Percentiles rank a stretch among this genome's conserved stretches.
phyloP scores from a whole-genome alignment of 371 early-diverging fungal species.

The Mucor ambiguus region DNA sequence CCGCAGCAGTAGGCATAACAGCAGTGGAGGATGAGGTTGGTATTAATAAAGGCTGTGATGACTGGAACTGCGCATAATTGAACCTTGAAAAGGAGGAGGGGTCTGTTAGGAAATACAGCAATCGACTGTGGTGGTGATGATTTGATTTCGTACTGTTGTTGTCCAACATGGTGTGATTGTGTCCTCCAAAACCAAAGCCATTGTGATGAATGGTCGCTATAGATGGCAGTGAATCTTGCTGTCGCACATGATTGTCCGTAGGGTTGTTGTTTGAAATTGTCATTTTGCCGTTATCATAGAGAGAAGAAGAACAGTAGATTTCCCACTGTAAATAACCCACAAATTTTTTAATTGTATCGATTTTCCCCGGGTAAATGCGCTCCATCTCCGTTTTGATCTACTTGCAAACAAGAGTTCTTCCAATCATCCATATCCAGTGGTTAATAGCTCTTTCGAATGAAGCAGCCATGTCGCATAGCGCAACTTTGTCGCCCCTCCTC shows the following conservation, averaged over 20 bases:
- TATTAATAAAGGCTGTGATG: not conserved
- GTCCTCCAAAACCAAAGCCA: not conserved
- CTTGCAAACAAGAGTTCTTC: not conserved
- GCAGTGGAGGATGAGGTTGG: not conserved
- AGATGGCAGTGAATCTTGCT: not conserved
- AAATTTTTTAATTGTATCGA: not conserved
- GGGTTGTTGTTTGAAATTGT: not conserved
- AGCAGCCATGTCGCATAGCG: too few relatives aligned
- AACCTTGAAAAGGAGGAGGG: slow-evolving; percentile 8
- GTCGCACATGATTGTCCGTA: not conserved
- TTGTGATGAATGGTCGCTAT: not conserved
- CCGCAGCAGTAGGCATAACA: not conserved
- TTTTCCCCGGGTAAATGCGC: not conserved
- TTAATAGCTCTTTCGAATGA: too few relatives aligned
- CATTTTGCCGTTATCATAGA: not conserved
- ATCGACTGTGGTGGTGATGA: slow-evolving; percentile 19
- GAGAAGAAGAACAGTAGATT: not conserved
- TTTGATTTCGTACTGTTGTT: not conserved
- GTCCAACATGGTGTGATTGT: not conserved
- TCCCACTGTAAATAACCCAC: not conserved
- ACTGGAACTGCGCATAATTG: not conserved
- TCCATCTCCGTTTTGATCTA: slow-evolving; percentile 1
- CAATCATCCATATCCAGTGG: not conserved
- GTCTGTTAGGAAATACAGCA: slow-evolving; percentile 17
- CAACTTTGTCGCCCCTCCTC: too few relatives aligned